Evolutionary conservation across 2,329 filamentous ascomycete genomes (phyloP), one percentile per base, ranked within the genome.

Genomic region (Trichoderma atrobrunneum): DNA sequence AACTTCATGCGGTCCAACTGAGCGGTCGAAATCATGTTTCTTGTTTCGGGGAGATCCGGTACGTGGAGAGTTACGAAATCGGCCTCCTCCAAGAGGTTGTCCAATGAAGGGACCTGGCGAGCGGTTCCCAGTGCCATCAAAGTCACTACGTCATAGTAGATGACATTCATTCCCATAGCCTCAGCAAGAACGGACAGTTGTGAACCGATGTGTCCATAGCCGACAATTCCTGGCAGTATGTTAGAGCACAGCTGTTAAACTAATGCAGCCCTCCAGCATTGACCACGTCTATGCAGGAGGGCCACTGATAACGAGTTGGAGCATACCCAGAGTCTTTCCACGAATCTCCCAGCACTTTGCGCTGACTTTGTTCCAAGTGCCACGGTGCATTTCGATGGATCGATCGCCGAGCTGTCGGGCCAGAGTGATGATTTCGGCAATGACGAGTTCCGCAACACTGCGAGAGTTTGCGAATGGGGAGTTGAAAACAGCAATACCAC

Each of bases 351-450:
- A 98, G 88, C 96, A 99, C 80, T 93, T 95, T 78, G 89, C 88
- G 85, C 94, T 97, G 79, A 98, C 95, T 86, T 99, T 99, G 84
- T 98, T 98, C 96, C 96, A 99, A 57, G 90, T 94, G 72, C 96
- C 96, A 72, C 89, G 89, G 86, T 99, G 96, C 88, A 99, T 90
- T 85, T 99, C 96, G 78, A 89, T 94, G 74, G 93, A 97, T 77
- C 96, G 93, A 82, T 99, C 96, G 74, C 93, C 92, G 39, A 99
- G 87, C 83, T 99, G 96, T 73, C 96, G 92, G 26, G 96, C 96
- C 69, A 99, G 90, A 51, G 88, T 86, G 78, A 99, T 98, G 79
- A 99, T 95, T 83, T 98, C 95, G 69, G 87, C 92, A 80, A 99
- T 98, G 77, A 98, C 94, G 71, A 98, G 87, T 85, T 99, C 96